phyloP scores from a whole-genome alignment of 441 rosid species.

The Kokia cookei region DNA sequence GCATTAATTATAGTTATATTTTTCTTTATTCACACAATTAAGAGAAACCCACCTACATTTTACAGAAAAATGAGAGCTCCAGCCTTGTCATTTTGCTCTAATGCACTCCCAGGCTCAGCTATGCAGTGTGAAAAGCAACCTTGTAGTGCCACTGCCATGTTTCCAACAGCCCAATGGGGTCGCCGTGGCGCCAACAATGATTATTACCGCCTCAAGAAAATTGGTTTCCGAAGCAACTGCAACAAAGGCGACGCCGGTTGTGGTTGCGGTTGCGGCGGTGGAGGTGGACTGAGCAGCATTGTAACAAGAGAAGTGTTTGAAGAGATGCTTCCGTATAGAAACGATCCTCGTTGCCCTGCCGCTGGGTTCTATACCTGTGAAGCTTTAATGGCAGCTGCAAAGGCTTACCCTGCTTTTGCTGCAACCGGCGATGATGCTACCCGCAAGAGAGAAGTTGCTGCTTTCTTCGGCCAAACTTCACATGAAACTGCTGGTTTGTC shows the following conservation, averaged over 20 bases:
- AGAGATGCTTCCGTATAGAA: neutral
- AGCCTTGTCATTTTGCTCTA: neutral
- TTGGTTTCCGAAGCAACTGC: neutral
- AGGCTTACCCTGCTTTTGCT: constrained; percentile 23
- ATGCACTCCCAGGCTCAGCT: neutral
- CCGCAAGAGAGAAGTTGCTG: constrained; percentile 46
- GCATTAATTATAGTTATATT: too few relatives aligned
- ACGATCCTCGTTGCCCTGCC: neutral
- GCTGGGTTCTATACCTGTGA: neutral
- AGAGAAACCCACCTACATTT: neutral
- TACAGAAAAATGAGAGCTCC: neutral
- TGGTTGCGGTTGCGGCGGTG: neutral
- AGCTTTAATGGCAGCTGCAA: neutral
- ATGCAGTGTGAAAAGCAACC: neutral
- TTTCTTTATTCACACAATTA: neutral
- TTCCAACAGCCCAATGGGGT: neutral
- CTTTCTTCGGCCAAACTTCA: constrained; percentile 24
- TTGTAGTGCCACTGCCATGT: neutral
- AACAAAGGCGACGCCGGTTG: neutral
- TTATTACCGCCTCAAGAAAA: neutral
- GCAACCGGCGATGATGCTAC: constrained; percentile 36
- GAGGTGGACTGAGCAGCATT: neutral
- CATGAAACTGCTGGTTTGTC: constrained; percentile 36
- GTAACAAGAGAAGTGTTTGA: neutral
- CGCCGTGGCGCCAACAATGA: neutral